A percentile compares a stretch with the other conserved stretches of the same genome.
phyloP scores from a whole-genome alignment of 352 stramenopile genomes.

The Phytophthora hibernalis region DNA sequence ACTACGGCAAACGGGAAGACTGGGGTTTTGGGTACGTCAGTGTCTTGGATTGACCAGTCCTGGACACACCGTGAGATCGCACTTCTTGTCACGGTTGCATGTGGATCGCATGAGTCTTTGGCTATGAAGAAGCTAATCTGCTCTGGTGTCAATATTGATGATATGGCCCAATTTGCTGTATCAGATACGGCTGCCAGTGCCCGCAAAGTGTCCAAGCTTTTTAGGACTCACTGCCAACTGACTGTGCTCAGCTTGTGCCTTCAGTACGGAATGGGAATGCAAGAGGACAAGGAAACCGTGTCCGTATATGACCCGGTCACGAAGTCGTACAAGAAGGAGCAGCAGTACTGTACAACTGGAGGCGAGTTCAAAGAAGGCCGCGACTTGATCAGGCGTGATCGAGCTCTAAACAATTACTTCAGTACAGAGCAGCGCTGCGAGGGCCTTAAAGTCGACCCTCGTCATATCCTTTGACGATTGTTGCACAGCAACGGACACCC shows the following conservation, averaged over 20 bases:
- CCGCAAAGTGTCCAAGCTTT: conserved; percentile 3
- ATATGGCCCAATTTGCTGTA: not conserved
- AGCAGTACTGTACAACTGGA: not conserved
- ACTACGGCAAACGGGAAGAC: not conserved
- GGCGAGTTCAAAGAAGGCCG: not conserved
- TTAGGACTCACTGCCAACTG: not conserved
- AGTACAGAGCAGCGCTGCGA: not conserved
- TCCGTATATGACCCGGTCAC: conserved; percentile 1
- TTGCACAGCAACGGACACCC: not conserved
- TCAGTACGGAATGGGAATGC: conserved; percentile 1
- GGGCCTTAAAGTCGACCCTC: not conserved
- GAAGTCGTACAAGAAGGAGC: not conserved
- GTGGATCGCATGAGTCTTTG: too few relatives aligned
- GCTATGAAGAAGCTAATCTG: conserved; percentile 7
- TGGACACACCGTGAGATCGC: conserved; percentile 4
- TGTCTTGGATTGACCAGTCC: conserved; percentile 10
- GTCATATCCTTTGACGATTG: not conserved
- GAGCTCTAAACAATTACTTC: conserved; percentile 11
- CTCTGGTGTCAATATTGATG: conserved; percentile 1
- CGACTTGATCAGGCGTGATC: not conserved
- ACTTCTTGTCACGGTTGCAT: conserved; percentile 15
- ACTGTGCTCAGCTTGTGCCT: conserved; percentile 5
- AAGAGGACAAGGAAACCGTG: conserved; percentile 1
- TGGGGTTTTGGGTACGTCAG: conserved; percentile 3
- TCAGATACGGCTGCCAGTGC: not conserved